These are phyloP conservation scores for Solanum dulcamara DNA, from an alignment of 257 asterid species.

Conservation along the genomic window DNA sequence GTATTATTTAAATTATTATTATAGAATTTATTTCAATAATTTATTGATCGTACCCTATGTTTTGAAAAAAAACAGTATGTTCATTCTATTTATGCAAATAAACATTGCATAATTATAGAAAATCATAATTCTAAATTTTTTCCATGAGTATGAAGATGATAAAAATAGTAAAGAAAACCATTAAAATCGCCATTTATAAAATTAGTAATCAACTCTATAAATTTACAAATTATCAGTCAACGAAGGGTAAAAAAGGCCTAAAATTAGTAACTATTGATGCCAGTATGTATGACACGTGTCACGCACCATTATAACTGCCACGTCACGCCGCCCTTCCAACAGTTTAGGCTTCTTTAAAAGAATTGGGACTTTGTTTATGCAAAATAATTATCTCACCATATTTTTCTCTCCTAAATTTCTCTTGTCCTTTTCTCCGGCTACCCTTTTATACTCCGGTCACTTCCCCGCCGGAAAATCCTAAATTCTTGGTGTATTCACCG, in stretches of 20 bases:
- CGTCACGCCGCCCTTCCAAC: not conserved
- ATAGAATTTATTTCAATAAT: not conserved
- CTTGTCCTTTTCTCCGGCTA: not conserved
- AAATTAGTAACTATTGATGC: not conserved
- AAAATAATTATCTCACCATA: not conserved
- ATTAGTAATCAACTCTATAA: not conserved
- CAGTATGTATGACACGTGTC: not conserved
- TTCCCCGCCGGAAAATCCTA: not conserved
- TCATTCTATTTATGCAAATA: not conserved
- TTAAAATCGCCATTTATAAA: not conserved
- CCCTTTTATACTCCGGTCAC: not conserved
- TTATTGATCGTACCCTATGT: no score
- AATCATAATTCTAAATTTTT: not conserved
- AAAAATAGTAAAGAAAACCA: not conserved
- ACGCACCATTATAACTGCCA: not conserved
- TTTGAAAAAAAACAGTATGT: not conserved
- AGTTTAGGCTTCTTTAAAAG: not conserved
- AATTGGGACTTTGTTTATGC: not conserved
- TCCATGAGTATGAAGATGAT: not conserved
- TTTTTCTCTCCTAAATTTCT: not conserved
- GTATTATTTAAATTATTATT: fast-evolving
- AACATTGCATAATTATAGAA: not conserved
- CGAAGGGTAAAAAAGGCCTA: not conserved
- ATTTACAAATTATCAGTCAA: not conserved
- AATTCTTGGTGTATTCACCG: not conserved